Conservation (phyloP, 2,329 filamentous ascomycete genomes). For the Aspergillus quadricinctus region DNA sequence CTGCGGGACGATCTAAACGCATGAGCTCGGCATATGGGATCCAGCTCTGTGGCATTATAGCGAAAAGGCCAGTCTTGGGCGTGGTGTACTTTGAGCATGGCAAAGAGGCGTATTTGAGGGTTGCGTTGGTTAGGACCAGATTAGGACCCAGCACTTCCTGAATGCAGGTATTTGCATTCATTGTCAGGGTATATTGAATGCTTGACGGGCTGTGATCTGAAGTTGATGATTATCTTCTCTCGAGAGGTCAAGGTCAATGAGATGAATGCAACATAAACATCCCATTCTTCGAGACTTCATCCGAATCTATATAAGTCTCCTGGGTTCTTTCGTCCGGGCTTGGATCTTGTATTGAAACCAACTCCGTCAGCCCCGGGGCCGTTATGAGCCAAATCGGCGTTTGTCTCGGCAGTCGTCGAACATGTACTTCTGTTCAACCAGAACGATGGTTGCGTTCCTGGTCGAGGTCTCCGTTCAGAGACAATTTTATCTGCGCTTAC, state of each 20-base stretch:
- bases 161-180: too few relatives aligned
- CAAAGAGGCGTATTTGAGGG: background rate
- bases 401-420: background rate
- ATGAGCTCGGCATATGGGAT: slow-evolving; percentile 36
- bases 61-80: background rate
- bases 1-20: slow-evolving; percentile 74
- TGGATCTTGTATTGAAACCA: too few relatives aligned
- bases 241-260: background rate
- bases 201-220: background rate
- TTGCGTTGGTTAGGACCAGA: background rate
- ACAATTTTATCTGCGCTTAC: background rate
- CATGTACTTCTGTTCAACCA: background rate
- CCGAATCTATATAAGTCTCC: background rate
- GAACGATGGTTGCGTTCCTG: background rate
- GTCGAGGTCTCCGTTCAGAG: background rate
- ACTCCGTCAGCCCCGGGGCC: too few relatives aligned
- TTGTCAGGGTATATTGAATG: background rate
- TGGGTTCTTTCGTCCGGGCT: too few relatives aligned
- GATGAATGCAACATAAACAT: background rate
- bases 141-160: background rate
- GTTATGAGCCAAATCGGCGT: background rate
- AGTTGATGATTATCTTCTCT: too few relatives aligned
- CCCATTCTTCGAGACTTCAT: background rate
- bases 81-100: background rate
- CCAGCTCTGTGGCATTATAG: background rate